A percentile compares a stretch with the other conserved stretches of the same genome.
These are phyloP conservation scores for Annulohypoxylon stygium DNA, from an alignment of 495 filamentous ascomycete genomes.

Conservation along the genomic window DNA sequence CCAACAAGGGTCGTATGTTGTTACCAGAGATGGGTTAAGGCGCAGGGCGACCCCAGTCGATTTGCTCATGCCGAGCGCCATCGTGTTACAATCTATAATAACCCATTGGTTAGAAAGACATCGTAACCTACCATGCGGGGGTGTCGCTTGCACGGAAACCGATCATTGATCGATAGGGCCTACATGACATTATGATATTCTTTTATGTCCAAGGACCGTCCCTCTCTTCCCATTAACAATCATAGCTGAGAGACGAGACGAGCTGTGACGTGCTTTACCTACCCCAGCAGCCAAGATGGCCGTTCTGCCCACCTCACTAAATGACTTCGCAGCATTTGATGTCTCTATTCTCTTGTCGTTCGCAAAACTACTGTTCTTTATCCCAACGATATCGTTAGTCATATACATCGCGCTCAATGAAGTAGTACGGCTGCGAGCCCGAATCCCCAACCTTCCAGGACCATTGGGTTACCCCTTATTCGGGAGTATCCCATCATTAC, in stretches of 20 bases:
- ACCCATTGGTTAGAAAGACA: constrained; percentile 26
- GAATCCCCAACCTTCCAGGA: constrained; percentile 73
- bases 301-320: constrained; percentile 10
- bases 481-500: constrained; percentile 73
- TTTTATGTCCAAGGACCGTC: neutral
- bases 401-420: constrained; percentile 35
- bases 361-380: constrained; percentile 16
- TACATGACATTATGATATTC: constrained; percentile 19
- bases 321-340: constrained; percentile 19
- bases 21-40: constrained; percentile 3
- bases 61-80: constrained; percentile 9
- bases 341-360: constrained; percentile 4
- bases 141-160: neutral
- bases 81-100: constrained; percentile 8
- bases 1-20: neutral
- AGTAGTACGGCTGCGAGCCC: constrained; percentile 45
- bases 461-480: constrained; percentile 74
- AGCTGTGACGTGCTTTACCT: no score
- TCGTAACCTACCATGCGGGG: constrained; percentile 31
- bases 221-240: neutral
- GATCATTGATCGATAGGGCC: neutral
- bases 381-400: constrained; percentile 10
- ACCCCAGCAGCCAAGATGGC: constrained; percentile 22
- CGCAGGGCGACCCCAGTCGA: neutral
- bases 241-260: neutral